Percentiles rank a stretch among this genome's conserved stretches.
Evolutionary conservation across 1,284 basidiomycete genomes (phyloP).

Genomic region (Volvariella volvacea): DNA sequence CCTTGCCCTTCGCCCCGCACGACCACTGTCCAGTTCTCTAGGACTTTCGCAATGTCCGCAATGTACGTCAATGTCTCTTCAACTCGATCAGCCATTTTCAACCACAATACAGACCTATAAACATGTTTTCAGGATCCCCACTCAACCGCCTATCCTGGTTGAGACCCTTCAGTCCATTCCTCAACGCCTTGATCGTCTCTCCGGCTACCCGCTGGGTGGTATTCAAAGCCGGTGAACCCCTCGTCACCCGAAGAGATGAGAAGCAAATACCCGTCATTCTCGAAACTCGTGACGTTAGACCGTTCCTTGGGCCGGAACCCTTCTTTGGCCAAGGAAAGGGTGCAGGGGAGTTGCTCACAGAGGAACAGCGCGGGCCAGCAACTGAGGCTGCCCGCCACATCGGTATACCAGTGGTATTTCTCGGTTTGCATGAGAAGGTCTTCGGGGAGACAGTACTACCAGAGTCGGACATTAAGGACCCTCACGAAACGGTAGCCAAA

Average conservation of each 20-base stretch:
- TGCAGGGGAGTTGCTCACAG: constrained; percentile 34
- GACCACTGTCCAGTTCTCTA: no score
- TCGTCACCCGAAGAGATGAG: constrained; percentile 31
- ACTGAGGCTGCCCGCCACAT: constrained; percentile 64
- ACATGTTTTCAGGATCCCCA: constrained; percentile 73
- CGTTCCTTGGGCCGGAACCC: constrained; percentile 41
- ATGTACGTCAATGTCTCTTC: constrained; percentile 9
- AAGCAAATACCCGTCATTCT: constrained; percentile 40
- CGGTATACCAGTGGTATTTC: constrained; percentile 41
- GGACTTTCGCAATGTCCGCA: not conserved
- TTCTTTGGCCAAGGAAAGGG: constrained; percentile 64
- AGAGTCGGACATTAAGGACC: constrained; percentile 51
- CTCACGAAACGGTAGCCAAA: constrained; percentile 41
- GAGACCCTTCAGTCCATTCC: constrained; percentile 61
- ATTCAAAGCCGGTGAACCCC: constrained; percentile 64
- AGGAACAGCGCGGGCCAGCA: constrained; percentile 18
- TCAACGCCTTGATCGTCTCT: constrained; percentile 59
- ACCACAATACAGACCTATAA: constrained; percentile 27
- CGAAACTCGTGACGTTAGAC: constrained; percentile 47
- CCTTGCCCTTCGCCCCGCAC: no score
- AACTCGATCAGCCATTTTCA: not conserved
- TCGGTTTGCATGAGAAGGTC: constrained; percentile 74
- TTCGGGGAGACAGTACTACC: constrained; percentile 40
- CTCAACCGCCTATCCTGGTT: constrained; percentile 86
- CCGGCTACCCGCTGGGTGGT: constrained; percentile 67